A percentile compares a stretch with the other conserved stretches of the same genome.
phyloP scores from a whole-genome alignment of 495 filamentous ascomycete genomes.

The Elaphomyces granulatus region DNA sequence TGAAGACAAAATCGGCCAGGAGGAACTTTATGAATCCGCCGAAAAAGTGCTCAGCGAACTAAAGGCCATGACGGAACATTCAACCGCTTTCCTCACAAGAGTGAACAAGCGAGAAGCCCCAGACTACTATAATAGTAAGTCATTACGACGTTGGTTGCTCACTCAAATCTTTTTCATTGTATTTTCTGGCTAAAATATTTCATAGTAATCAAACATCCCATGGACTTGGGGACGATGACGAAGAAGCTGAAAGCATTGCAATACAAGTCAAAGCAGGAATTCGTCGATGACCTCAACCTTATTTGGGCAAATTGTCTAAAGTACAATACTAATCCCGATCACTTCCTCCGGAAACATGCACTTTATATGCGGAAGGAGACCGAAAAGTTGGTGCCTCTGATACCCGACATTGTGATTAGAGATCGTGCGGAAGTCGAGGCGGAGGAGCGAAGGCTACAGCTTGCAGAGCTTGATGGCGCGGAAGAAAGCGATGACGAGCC shows the following conservation, averaged over 20 bases:
- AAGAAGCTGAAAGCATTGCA: slow-evolving; percentile 83
- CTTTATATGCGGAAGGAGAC: slow-evolving; percentile 94
- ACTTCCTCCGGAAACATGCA: slow-evolving; percentile 83
- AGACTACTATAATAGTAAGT: slow-evolving; percentile 79
- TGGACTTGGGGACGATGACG: slow-evolving; percentile 96
- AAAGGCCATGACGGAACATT: slow-evolving; percentile 93
- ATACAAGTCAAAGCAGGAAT: slow-evolving; percentile 92
- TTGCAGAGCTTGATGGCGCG: slow-evolving; percentile 61
- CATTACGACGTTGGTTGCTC: background rate
- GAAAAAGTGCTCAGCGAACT: slow-evolving; percentile 94
- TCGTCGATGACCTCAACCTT: slow-evolving; percentile 79
- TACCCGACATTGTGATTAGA: slow-evolving; percentile 79
- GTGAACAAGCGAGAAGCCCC: slow-evolving; percentile 96
- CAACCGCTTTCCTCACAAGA: slow-evolving; percentile 75
- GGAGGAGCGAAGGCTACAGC: slow-evolving; percentile 74
- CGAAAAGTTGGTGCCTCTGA: slow-evolving; percentile 85
- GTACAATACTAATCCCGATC: slow-evolving; percentile 82
- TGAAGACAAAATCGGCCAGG: slow-evolving; percentile 91
- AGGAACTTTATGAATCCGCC: slow-evolving; percentile 91
- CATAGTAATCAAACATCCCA: slow-evolving; percentile 87
- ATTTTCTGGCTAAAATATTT: slow-evolving; percentile 2
- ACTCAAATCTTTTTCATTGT: slow-evolving; percentile 2
- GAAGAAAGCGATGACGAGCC: slow-evolving; percentile 95
- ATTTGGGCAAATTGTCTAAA: slow-evolving; percentile 95
- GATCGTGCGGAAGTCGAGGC: slow-evolving; percentile 93